These are phyloP conservation scores for Pseudogymnoascus sp. DNA, from an alignment of 2,329 filamentous ascomycete genomes.

Conservation along the genomic window DNA sequence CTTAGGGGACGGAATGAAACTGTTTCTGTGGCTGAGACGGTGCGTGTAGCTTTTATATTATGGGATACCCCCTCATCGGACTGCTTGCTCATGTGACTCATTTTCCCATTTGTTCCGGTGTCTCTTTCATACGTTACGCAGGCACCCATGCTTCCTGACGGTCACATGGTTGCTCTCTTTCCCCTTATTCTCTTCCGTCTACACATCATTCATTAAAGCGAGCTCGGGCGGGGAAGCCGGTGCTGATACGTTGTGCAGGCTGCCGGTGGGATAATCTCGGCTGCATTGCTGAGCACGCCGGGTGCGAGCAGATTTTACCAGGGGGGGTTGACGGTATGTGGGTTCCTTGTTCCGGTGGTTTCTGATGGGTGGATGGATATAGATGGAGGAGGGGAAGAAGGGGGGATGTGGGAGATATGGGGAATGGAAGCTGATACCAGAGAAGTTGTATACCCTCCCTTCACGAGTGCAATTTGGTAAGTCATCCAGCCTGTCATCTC, in stretches of 20 bases:
- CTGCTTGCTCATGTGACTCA: neutral
- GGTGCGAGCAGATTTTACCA: constrained; percentile 52
- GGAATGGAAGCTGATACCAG: neutral
- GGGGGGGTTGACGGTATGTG: constrained; percentile 48
- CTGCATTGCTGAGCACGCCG: constrained; percentile 48
- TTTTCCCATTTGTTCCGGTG: neutral
- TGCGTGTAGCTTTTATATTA: constrained; percentile 24
- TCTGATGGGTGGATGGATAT: neutral
- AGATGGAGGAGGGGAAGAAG: neutral
- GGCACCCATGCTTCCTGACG: neutral
- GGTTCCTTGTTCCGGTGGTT: neutral
- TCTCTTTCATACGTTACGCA: neutral
- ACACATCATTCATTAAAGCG: neutral
- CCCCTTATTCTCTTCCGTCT: neutral
- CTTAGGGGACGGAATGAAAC: constrained; percentile 48
- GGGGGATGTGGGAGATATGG: neutral
- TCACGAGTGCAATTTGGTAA: constrained; percentile 26
- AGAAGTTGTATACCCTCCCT: constrained; percentile 26
- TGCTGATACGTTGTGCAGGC: constrained; percentile 35
- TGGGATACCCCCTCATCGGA: neutral
- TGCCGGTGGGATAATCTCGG: constrained; percentile 54
- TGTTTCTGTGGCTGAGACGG: constrained; percentile 54
- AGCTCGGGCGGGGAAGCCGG: neutral
- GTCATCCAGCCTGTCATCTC: neutral
- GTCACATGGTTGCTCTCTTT: neutral